Conservation (phyloP, 2,329 filamentous ascomycete genomes). For the Pseudocercospora fijiensis region DNA sequence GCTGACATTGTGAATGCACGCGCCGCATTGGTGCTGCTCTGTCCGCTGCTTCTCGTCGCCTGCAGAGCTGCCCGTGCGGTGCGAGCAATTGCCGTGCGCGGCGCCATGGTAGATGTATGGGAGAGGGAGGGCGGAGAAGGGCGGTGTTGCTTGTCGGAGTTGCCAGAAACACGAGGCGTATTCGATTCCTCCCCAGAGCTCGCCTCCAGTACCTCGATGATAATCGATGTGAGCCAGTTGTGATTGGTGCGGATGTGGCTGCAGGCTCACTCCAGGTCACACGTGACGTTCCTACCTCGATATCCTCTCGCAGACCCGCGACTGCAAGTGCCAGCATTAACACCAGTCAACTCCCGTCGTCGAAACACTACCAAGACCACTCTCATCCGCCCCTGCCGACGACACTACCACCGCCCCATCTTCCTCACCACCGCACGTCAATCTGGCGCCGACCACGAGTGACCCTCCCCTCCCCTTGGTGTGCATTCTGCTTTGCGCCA, state of each 20-base stretch:
- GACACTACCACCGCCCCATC: neutral
- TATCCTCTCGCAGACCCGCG: neutral
- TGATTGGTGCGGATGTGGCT: neutral
- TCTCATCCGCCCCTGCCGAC: neutral
- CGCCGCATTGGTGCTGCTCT: slow-evolving; percentile 26
- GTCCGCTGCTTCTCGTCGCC: slow-evolving; percentile 9
- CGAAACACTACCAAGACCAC: neutral
- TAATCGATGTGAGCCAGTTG: neutral
- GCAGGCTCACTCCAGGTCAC: neutral
- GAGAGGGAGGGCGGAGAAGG: neutral
- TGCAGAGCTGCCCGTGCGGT: slow-evolving; percentile 14
- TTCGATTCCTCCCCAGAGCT: neutral
- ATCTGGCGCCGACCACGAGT: neutral
- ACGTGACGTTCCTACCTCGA: neutral
- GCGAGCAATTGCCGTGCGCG: slow-evolving; percentile 5
- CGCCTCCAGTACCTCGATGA: neutral
- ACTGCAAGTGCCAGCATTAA: neutral
- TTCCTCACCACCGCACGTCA: neutral
- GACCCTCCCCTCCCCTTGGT: neutral
- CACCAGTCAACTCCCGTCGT: neutral
- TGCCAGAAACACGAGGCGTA: neutral
- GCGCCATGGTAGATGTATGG: neutral
- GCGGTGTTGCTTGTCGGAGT: neutral
- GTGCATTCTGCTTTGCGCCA: neutral
- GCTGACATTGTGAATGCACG: slow-evolving; percentile 47